Evolutionary conservation across 257 asterid genomes (phyloP).

Genomic region (Handroanthus guayacan): DNA sequence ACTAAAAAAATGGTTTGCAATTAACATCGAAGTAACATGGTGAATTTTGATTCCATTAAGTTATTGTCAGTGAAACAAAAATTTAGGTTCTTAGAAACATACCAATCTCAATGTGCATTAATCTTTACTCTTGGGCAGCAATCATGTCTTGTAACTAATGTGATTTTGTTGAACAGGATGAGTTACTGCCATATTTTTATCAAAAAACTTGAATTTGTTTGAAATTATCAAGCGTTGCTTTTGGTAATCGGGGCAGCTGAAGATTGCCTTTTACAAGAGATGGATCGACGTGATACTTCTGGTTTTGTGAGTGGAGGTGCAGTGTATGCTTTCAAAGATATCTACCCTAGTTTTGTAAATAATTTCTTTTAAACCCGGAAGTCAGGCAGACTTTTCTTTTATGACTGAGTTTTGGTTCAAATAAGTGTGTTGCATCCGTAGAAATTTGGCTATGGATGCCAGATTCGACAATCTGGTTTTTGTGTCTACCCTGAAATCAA

Average conservation of each 20-base stretch:
- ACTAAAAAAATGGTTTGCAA: too few species aligned
- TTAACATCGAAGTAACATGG: too few species aligned
- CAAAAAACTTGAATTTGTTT: slow-evolving; percentile 34
- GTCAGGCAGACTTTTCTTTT: slow-evolving; percentile 62
- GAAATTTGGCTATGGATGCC: slow-evolving; percentile 58
- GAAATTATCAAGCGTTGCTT: slow-evolving; percentile 21
- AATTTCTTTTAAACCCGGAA: slow-evolving; percentile 50
- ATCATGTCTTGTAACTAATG: too few species aligned
- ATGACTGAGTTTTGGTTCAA: slow-evolving; percentile 38
- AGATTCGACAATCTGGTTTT: slow-evolving; percentile 56
- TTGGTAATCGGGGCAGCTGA: slow-evolving; percentile 28
- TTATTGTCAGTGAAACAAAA: too few species aligned
- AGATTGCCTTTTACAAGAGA: slow-evolving; percentile 24
- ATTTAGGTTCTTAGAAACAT: too few species aligned
- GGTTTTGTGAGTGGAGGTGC: slow-evolving; percentile 84
- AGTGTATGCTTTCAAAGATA: slow-evolving; percentile 51
- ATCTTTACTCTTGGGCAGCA: too few species aligned
- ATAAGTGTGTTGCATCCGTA: slow-evolving; percentile 37
- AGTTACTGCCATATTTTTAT: slow-evolving; percentile 9
- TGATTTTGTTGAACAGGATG: slow-evolving; percentile 47
- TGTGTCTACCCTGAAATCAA: slow-evolving; percentile 52
- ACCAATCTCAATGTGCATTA: too few species aligned
- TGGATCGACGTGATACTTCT: slow-evolving; percentile 79
- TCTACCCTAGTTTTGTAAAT: slow-evolving; percentile 53
- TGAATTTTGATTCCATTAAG: too few species aligned